Evolutionary conservation across 2,329 filamentous ascomycete genomes (phyloP).

Genomic region (Exophiala phaeomuriformis): DNA sequence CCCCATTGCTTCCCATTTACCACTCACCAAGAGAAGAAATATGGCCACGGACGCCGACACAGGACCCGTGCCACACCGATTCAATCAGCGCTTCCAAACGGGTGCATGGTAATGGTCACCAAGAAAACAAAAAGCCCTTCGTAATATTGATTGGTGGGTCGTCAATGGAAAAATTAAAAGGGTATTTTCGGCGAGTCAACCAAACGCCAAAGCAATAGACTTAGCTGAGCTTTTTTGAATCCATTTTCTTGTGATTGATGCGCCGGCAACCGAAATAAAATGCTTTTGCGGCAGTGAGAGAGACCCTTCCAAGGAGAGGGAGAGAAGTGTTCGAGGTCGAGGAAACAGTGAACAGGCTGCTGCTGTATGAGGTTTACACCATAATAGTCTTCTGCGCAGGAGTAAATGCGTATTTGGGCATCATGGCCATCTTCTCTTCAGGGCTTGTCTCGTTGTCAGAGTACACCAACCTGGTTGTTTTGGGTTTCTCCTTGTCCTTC

Average conservation of each 20-base stretch:
- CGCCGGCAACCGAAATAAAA: background rate
- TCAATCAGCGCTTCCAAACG: too few species aligned
- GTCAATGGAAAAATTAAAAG: background rate
- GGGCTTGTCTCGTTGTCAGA: constrained; percentile 71
- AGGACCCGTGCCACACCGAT: too few species aligned
- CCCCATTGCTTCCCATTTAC: too few species aligned
- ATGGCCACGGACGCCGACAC: too few species aligned
- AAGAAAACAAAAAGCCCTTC: too few species aligned
- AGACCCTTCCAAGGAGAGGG: background rate
- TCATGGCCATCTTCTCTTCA: constrained; percentile 78
- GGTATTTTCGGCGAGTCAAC: constrained; percentile 8
- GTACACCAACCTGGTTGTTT: constrained; percentile 66
- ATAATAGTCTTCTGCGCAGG: constrained; percentile 36
- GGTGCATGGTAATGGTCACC: too few species aligned
- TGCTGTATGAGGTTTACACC: constrained; percentile 10
- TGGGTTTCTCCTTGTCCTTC: constrained; percentile 54
- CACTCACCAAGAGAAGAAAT: too few species aligned
- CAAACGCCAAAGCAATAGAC: constrained; percentile 11
- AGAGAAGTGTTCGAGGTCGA: background rate
- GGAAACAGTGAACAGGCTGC: background rate
- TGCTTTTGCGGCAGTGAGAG: background rate
- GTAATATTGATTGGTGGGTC: background rate
- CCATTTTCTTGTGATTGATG: background rate
- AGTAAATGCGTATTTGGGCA: constrained; percentile 67
- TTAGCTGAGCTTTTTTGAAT: constrained; percentile 9